phyloP scores from a whole-genome alignment of 2,329 filamentous ascomycete species.

The Exserohilum rostratum region DNA sequence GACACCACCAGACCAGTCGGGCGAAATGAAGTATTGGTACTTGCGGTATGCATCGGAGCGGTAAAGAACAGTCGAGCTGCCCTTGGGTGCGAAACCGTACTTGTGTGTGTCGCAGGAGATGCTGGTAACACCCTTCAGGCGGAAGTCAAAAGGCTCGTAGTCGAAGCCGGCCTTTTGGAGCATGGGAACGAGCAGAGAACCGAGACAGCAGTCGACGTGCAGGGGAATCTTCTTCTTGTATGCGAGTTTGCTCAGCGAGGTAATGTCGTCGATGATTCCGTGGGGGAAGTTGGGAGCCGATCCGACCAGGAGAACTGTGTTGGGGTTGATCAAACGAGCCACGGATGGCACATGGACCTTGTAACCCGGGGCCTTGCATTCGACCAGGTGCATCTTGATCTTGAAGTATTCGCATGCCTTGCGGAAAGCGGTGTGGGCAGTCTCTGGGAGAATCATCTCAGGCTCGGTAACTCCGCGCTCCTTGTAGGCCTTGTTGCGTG shows the following conservation, averaged over 20 bases:
- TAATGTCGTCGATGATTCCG: slow-evolving; percentile 95
- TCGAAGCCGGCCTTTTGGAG: slow-evolving; percentile 94
- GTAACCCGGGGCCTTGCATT: slow-evolving; percentile 83
- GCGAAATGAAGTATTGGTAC: slow-evolving; percentile 95
- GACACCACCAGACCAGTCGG: slow-evolving; percentile 94
- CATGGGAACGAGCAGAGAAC: slow-evolving; percentile 92
- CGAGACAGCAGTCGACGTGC: slow-evolving; percentile 97
- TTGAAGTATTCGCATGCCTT: slow-evolving; percentile 96
- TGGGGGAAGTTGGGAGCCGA: slow-evolving; percentile 98
- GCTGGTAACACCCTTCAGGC: slow-evolving; percentile 88
- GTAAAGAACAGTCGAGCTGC: slow-evolving; percentile 92
- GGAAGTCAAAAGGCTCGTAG: slow-evolving; percentile 87
- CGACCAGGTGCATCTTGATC: slow-evolving; percentile 89
- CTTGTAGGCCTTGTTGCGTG: slow-evolving; percentile 82
- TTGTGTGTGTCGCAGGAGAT: slow-evolving; percentile 99
- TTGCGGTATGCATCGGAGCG: slow-evolving; percentile 76
- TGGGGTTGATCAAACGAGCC: slow-evolving; percentile 85
- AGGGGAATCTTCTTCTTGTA: slow-evolving; percentile 79
- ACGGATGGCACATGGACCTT: slow-evolving; percentile 82
- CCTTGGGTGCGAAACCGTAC: slow-evolving; percentile 98
- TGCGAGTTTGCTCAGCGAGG: slow-evolving; percentile 81
- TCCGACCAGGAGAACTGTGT: slow-evolving; percentile 91
- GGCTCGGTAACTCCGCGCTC: slow-evolving; percentile 90
- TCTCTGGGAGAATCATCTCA: slow-evolving; percentile 97
- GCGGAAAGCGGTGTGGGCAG: slow-evolving; percentile 93